Evolutionary conservation across 768 basidiomycete genomes (phyloP).

Genomic region (Mycena rosella): DNA sequence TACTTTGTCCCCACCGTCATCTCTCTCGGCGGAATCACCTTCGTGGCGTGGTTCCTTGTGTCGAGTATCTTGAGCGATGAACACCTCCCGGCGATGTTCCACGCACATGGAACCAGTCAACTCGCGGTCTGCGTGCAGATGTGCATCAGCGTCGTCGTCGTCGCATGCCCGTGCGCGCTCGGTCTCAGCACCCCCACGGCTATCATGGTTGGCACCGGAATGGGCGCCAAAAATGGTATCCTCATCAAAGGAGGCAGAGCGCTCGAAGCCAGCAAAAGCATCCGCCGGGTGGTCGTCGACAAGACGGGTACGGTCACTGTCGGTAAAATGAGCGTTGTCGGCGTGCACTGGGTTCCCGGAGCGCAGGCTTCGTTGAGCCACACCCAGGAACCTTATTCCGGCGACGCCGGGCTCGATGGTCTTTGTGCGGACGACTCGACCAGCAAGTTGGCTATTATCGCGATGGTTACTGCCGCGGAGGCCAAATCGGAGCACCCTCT

Average conservation of each 20-base stretch:
- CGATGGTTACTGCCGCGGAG: slow-evolving; percentile 90
- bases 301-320: slow-evolving; percentile 98
- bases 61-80: slow-evolving; percentile 68
- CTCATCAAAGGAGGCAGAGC: slow-evolving; percentile 98
- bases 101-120: slow-evolving; percentile 83
- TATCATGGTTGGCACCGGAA: slow-evolving; percentile 99
- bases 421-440: slow-evolving; percentile 75
- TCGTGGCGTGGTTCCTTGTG: slow-evolving; percentile 85
- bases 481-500: slow-evolving; percentile 96
- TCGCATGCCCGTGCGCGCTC: slow-evolving; percentile 97
- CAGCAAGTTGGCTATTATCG: slow-evolving; percentile 69
- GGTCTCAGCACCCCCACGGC: slow-evolving; percentile 97
- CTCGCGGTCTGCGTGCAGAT: slow-evolving; percentile 95
- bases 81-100: slow-evolving; percentile 87
- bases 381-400: slow-evolving; percentile 57
- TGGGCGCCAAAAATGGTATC: slow-evolving; percentile 97
- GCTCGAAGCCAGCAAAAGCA: slow-evolving; percentile 88
- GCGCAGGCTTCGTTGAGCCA: slow-evolving; percentile 28
- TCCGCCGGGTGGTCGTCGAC: slow-evolving; percentile 90
- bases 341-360: slow-evolving; percentile 78
- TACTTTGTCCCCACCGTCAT: slow-evolving; percentile 96
- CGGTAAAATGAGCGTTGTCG: slow-evolving; percentile 90
- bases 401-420: slow-evolving; percentile 57
- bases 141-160: slow-evolving; percentile 97
- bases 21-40: slow-evolving; percentile 82